Evolutionary conservation across 805 yeast species (phyloP), one percentile per base, ranked within the genome.

Genomic region (Spathaspora arborariae): DNA sequence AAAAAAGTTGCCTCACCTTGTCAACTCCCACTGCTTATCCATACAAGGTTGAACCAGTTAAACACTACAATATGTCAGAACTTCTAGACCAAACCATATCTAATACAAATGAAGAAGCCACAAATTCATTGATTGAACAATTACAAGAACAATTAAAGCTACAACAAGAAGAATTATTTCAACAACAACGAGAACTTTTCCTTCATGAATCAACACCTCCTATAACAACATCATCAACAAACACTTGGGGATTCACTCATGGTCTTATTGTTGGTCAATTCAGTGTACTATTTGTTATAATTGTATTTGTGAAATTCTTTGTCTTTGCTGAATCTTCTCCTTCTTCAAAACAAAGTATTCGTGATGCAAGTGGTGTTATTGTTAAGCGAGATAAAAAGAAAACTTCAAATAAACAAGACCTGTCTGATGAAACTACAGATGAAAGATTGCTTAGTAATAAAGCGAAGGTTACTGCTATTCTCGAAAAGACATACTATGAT

Each of bases 401-500:
- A 18, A 36, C 20, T 2, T 22, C 34, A 11, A 27, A 30, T 3
- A 7, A 3, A 13, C 18, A 30, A 30, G 35, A 30, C 11, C 47
- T 52, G 10, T 53, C 56, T 11, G 50, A 44, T 16, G 63, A 58
- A 18, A 45, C 42, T 7, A 49, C 48, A 18, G 60, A 50, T 20
- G 59, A 44, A 22, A 49, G 50, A n/a, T 36, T 38, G 13, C 42
- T 47, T 16, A 48, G 38, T 16, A 47, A 49, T 18, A 47, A 51
- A 10, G 53, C 62, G 7, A 61, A 58, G 34, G 54, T 68, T 9
- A 53, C 60, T 13, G 51, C 70, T n/a, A 88, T 94, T 18, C 69
- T 94, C 35, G 97, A 92, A 52, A 91, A 90, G 56, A 90, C 97
- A 0, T 89, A 89, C 60, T 94, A 94, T 64, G 87, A 94, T 58